Conservation (phyloP, 805 yeast species). For the Phaffomyces antillensis region DNA sequence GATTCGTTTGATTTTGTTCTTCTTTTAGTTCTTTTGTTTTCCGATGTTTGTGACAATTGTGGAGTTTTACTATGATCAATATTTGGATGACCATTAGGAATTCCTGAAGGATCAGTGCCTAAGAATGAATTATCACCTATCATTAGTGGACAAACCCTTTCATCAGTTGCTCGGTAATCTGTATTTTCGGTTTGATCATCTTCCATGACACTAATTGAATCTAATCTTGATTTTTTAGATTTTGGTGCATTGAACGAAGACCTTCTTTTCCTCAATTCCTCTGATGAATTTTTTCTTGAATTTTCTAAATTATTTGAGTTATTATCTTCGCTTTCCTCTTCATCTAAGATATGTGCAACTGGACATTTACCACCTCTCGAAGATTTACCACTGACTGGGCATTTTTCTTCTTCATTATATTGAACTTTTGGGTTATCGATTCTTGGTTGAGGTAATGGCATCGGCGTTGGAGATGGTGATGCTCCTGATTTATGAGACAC, state of each 20-base stretch:
- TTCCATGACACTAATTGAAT: not conserved
- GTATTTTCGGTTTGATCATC: not conserved
- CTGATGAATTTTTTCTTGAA: not conserved
- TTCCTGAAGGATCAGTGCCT: not conserved
- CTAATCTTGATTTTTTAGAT: not conserved
- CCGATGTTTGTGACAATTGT: not conserved
- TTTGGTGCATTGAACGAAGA: not conserved
- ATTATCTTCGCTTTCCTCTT: not conserved
- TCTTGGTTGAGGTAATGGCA: not conserved
- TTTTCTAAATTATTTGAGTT: not conserved
- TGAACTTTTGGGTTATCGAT: not conserved
- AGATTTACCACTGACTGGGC: slow-evolving; percentile 18
- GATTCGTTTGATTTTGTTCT: slow-evolving; percentile 14
- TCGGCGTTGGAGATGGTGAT: slow-evolving; percentile 1
- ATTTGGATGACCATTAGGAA: not conserved
- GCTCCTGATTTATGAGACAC: slow-evolving; percentile 14
- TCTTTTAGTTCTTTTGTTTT: slow-evolving; percentile 9
- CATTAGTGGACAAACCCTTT: slow-evolving; percentile 39
- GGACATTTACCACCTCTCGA: slow-evolving; percentile 15
- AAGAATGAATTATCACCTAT: slow-evolving; percentile 33
- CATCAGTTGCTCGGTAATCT: slow-evolving; percentile 9
- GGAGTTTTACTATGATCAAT: not conserved
- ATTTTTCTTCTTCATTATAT: slow-evolving; percentile 2
- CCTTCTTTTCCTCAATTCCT: not conserved
- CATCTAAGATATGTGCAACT: slow-evolving; percentile 15